A percentile compares a stretch with the other conserved stretches of the same genome.
Evolutionary conservation across 176 grass and related monocot species (phyloP).

Genomic region (Saccharum spontaneum): DNA sequence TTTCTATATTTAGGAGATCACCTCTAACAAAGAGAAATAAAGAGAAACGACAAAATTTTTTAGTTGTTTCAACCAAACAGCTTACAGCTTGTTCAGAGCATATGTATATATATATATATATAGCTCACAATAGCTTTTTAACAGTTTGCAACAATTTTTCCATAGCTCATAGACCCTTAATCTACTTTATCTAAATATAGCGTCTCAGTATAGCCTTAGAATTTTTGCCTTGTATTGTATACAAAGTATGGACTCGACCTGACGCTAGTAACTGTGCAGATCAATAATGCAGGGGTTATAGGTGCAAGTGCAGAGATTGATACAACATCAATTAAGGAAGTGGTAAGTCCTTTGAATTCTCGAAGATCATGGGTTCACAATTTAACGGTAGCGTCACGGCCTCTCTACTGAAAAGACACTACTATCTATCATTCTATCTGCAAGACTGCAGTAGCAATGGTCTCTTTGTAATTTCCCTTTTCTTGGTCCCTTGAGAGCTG

Average conservation of each 20-base stretch:
- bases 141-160: no score
- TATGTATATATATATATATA: no score
- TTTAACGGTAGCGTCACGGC: not conserved
- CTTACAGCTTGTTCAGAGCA: no score
- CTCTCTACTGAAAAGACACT: not conserved
- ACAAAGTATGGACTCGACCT: not conserved
- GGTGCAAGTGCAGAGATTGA: slow-evolving; percentile 31
- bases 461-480: not conserved
- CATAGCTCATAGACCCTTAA: no score
- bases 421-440: not conserved
- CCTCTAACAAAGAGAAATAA: no score
- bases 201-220: not conserved
- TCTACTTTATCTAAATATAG: not conserved
- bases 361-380: not conserved
- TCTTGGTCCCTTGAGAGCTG: not conserved
- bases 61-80: no score
- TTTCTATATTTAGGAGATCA: no score
- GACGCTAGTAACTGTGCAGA: slow-evolving; percentile 17
- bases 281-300: slow-evolving; percentile 46
- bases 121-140: no score
- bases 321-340: slow-evolving; percentile 20
- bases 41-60: no score
- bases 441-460: not conserved
- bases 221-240: not conserved
- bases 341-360: slow-evolving; percentile 7